A percentile compares a stretch with the other conserved stretches of the same genome.
phyloP scores from a whole-genome alignment of 768 basidiomycete species.

The Pilatotrama ljubarskyi region DNA sequence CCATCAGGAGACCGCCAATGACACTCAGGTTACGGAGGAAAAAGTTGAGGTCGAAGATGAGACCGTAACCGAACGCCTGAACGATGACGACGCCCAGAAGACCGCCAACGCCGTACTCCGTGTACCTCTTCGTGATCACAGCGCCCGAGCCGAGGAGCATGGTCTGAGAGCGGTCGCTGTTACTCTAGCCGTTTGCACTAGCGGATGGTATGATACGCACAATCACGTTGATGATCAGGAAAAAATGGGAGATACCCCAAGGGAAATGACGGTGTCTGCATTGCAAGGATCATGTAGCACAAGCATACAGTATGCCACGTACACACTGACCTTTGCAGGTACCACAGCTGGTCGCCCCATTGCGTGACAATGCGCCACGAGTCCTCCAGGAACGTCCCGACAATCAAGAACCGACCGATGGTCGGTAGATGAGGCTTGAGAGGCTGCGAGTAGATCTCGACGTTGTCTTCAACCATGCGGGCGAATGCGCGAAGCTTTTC shows the following conservation, averaged over 20 bases:
- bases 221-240: constrained; percentile 88
- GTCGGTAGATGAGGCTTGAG: constrained; percentile 92
- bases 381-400: constrained; percentile 98
- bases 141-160: constrained; percentile 86
- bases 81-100: constrained; percentile 89
- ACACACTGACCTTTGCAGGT: constrained; percentile 82
- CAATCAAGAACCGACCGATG: constrained; percentile 94
- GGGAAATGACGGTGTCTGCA: constrained; percentile 91
- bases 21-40: constrained; percentile 99
- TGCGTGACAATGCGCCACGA: constrained; percentile 91
- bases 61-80: constrained; percentile 97
- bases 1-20: constrained; percentile 98
- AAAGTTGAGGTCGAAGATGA: constrained; percentile 99
- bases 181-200: not conserved
- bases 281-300: not conserved
- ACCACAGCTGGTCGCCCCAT: constrained; percentile 98
- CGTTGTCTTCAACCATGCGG: constrained; percentile 83
- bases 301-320: not conserved
- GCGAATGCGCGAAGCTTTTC: constrained; percentile 72
- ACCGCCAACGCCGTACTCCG: constrained; percentile 87
- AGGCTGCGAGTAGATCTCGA: constrained; percentile 92
- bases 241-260: constrained; percentile 92
- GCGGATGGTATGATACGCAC: constrained; percentile 52
- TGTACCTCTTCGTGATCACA: constrained; percentile 83
- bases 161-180: constrained; percentile 47